These are phyloP conservation scores for Nigrospora sphaerica DNA, from an alignment of 2,329 filamentous ascomycete species.

Conservation along the genomic window DNA sequence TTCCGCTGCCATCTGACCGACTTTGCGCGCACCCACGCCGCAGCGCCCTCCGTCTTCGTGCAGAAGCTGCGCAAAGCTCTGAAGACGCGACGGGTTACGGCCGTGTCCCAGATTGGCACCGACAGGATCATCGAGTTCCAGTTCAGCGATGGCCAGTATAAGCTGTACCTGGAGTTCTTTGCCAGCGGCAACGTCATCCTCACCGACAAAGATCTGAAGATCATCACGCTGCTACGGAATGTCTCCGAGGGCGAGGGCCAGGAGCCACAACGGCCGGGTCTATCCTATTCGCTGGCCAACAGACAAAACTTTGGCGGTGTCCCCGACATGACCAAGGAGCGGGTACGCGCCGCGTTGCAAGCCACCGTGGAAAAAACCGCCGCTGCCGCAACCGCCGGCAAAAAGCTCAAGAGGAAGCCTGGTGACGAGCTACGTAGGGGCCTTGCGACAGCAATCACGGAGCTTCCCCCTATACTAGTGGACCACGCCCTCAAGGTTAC, in stretches of 20 bases:
- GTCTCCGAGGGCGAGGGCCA: conserved; percentile 78
- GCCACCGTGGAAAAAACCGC: conserved; percentile 55
- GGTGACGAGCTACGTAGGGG: conserved; percentile 73
- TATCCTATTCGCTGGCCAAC: conserved; percentile 72
- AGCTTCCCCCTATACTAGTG: conserved; percentile 79
- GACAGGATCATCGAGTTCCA: conserved; percentile 88
- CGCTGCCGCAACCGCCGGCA: conserved; percentile 40
- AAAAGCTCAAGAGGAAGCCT: conserved; percentile 66
- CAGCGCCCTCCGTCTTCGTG: conserved; percentile 80
- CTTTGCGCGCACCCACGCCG: conserved; percentile 80
- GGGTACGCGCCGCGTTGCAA: conserved; percentile 63
- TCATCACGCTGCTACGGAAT: conserved; percentile 71
- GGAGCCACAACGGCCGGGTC: conserved; percentile 70
- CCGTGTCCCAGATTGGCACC: conserved; percentile 79
- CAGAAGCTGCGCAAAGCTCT: conserved; percentile 78
- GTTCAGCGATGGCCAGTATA: conserved; percentile 86
- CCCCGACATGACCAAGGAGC: conserved; percentile 66
- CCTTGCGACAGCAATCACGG: conserved; percentile 76
- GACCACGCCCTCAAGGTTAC: conserved; percentile 74
- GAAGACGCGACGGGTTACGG: conserved; percentile 77
- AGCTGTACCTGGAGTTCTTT: conserved; percentile 91
- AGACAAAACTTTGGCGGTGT: conserved; percentile 77
- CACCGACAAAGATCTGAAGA: conserved; percentile 76
- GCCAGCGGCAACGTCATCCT: conserved; percentile 92
- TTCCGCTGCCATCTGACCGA: conserved; percentile 93